Base-by-base conservation (phyloP, 352 stramenopile species). In the Pythium scleroteichum region DNA sequence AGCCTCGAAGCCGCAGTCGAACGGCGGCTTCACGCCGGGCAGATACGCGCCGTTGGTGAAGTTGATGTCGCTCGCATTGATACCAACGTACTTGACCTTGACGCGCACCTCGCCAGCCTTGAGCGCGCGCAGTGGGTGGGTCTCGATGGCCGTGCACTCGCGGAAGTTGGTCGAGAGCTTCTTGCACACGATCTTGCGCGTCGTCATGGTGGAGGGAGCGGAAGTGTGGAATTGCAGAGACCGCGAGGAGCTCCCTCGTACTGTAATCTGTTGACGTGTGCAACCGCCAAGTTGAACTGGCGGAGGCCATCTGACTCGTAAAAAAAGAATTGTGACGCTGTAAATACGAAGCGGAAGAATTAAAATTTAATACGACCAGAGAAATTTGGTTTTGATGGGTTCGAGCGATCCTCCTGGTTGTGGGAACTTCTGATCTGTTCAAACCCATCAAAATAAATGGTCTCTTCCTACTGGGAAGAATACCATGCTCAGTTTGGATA, bases 111-210 rank as follows among this genome's bases (percentile, higher is more conserved):
- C 71, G 48, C 68, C 72, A 24, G 52, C 44, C 59, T 75, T 70
- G 42, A 82, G 75, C 61, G 60, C 41, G 17, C 68, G 72, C 48
- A 85, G 53, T 47, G 72, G 42, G 62, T 77, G 75, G 29, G 64
- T 55, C 44, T 87, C 79, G 62, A 92, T 88, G 51, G 70, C 72
- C 20, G 79, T 90, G 71, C 76, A 87, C 62, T 82, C 78, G 62
- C 82, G 82, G 58, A 92, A 92, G 71, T 92, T 83, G 59, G 82
- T 87, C 57, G 79, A 92, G 53, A 92, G 71, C 60, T 90, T 88
- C 59, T 83, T 73, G 57, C 82, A 91, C 44, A 91, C 75, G 55
- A 91, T 91, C 72, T 91, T 91, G 58, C 79, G 82, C 27, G 73
- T 85, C 72, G 82, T 83, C 24, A 17, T 69, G 53, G 14, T 29